These are phyloP conservation scores for Aphanomyces euteiches DNA, from an alignment of 352 stramenopile species.

Conservation along the genomic window DNA sequence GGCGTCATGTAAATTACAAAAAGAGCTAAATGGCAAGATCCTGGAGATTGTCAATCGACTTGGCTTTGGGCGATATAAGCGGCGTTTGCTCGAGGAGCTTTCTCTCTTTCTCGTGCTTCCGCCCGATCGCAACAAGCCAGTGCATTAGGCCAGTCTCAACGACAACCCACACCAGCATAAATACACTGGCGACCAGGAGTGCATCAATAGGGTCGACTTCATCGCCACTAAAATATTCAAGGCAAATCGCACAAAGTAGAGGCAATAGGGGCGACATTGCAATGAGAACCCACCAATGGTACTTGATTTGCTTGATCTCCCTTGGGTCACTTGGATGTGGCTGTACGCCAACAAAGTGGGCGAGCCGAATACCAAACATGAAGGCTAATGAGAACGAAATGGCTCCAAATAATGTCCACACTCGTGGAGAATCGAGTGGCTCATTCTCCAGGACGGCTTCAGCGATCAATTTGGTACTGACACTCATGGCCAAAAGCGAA, in stretches of 20 bases:
- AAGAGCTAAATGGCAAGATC: too few species aligned
- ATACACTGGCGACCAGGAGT: background rate
- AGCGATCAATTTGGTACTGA: constrained; percentile 23
- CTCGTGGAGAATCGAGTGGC: background rate
- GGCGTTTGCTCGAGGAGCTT: background rate
- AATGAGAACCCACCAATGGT: constrained; percentile 18
- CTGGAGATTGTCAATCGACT: too few species aligned
- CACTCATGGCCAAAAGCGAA: constrained; percentile 10
- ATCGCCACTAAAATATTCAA: background rate
- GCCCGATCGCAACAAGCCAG: background rate
- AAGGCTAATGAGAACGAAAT: constrained; percentile 14
- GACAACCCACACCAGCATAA: constrained; percentile 13
- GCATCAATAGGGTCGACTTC: constrained; percentile 13
- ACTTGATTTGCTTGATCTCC: constrained; percentile 13
- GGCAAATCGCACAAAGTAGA: background rate
- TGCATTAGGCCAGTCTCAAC: constrained; percentile 19
- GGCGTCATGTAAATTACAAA: too few species aligned
- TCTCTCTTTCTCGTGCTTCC: background rate
- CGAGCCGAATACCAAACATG: constrained; percentile 5
- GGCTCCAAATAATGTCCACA: constrained; percentile 16
- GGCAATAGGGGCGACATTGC: constrained; percentile 7
- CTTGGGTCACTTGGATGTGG: background rate
- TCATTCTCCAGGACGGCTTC: constrained; percentile 7
- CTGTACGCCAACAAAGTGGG: constrained; percentile 11
- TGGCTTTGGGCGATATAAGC: background rate